Conservation (phyloP, 495 filamentous ascomycete species). For the Darksidea phi region DNA sequence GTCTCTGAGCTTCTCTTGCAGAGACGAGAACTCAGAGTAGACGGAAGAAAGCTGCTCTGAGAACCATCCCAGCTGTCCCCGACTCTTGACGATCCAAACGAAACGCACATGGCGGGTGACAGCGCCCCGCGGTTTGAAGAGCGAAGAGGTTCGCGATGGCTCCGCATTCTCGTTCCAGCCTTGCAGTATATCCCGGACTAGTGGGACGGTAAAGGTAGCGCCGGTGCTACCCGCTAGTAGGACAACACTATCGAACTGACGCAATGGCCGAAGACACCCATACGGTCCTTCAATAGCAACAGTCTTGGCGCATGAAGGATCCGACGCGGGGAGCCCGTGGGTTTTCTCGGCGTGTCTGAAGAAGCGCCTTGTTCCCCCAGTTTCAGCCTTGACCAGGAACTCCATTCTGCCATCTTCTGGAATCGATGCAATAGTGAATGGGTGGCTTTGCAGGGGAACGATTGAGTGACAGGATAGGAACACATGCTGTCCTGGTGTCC, state of each 20-base stretch:
- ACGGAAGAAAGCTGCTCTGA: slow-evolving; percentile 59
- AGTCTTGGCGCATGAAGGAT: slow-evolving; percentile 10
- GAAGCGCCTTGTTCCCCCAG: slow-evolving; percentile 67
- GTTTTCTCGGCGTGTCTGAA: slow-evolving; percentile 60
- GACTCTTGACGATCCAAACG: slow-evolving; percentile 69
- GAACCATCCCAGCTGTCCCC: slow-evolving; percentile 69
- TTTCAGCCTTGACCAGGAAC: slow-evolving; percentile 68
- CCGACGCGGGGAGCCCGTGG: slow-evolving; percentile 50
- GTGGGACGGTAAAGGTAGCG: slow-evolving; percentile 55
- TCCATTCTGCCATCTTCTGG: slow-evolving; percentile 61
- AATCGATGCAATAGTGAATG: slow-evolving; percentile 73
- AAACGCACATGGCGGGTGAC: slow-evolving; percentile 68
- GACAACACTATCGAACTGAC: slow-evolving; percentile 59
- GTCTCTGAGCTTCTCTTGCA: slow-evolving; percentile 38
- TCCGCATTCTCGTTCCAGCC: slow-evolving; percentile 26
- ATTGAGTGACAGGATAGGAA: slow-evolving; percentile 72
- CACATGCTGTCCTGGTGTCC: slow-evolving; percentile 76
- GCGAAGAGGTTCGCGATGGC: slow-evolving; percentile 2
- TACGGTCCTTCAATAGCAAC: slow-evolving; percentile 54
- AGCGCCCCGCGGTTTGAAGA: slow-evolving; percentile 41
- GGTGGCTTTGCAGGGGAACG: slow-evolving; percentile 70
- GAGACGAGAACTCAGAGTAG: slow-evolving; percentile 51
- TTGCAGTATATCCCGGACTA: slow-evolving; percentile 54
- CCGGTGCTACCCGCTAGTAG: slow-evolving; percentile 64
- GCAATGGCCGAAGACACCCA: slow-evolving; percentile 49